A percentile compares a stretch with the other conserved stretches of the same genome.
phyloP scores from a whole-genome alignment of 2,329 filamentous ascomycete species.

The Domatiomyces globalis region DNA sequence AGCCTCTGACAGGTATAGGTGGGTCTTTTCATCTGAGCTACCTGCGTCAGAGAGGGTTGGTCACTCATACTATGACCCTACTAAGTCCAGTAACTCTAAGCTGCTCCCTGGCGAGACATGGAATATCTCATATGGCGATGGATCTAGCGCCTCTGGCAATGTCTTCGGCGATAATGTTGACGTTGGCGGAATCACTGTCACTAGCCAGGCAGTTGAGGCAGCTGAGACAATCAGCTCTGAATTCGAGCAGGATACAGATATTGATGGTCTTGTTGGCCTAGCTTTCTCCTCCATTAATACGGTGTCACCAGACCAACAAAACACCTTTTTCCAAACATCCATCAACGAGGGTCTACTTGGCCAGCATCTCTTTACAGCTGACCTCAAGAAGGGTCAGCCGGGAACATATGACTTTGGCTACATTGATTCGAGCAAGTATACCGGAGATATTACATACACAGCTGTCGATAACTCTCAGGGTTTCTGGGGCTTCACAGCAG shows the following conservation, averaged over 20 bases:
- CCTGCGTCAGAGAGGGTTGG: conserved; percentile 35
- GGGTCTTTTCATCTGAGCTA: conserved; percentile 51
- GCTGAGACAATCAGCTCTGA: conserved; percentile 43
- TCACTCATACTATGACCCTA: conserved; percentile 45
- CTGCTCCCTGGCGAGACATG: conserved; percentile 39
- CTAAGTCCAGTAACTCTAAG: conserved; percentile 30
- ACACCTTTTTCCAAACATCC: conserved; percentile 48
- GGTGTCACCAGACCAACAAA: conserved; percentile 35
- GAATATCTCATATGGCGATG: conserved; percentile 52
- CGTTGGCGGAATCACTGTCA: conserved; percentile 46
- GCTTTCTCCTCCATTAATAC: conserved; percentile 48
- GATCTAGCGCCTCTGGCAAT: conserved; percentile 46
- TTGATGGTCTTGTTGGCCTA: conserved; percentile 47
- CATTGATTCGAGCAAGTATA: conserved; percentile 46
- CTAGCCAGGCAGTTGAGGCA: conserved; percentile 50
- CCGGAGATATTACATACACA: conserved; percentile 42
- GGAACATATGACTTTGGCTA: conserved; percentile 45
- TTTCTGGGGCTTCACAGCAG: conserved; percentile 48
- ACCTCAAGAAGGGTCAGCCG: conserved; percentile 39
- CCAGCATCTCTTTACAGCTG: conserved; percentile 39
- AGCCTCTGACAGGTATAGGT: conserved; percentile 31
- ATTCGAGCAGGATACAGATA: conserved; percentile 39
- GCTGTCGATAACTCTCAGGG: conserved; percentile 42
- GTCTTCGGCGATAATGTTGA: conserved; percentile 53
- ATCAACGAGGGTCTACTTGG: conserved; percentile 33